Evolutionary conservation across 2,329 filamentous ascomycete genomes (phyloP).

Genomic region (Monilinia aucupariae): DNA sequence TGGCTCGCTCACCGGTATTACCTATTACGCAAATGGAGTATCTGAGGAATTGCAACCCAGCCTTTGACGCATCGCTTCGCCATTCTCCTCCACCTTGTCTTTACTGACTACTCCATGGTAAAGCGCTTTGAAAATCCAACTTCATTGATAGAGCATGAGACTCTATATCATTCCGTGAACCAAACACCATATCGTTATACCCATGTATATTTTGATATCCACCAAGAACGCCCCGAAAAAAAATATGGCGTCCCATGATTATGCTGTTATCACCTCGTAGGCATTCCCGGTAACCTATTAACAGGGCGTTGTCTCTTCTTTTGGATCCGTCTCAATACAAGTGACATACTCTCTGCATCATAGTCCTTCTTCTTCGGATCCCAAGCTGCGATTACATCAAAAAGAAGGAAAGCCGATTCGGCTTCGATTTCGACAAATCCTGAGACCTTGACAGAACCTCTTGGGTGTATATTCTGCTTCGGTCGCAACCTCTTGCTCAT

Average conservation of each 20-base stretch:
- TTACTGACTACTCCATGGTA: neutral
- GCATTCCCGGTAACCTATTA: slow-evolving; percentile 1
- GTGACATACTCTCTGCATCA: slow-evolving; percentile 34
- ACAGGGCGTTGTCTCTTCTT: slow-evolving; percentile 38
- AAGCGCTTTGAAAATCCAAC: slow-evolving; percentile 4
- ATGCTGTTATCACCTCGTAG: neutral
- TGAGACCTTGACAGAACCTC: slow-evolving; percentile 48
- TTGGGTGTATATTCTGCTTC: slow-evolving; percentile 41
- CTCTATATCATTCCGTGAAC: neutral
- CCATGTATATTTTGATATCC: neutral
- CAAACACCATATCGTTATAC: neutral
- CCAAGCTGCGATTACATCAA: slow-evolving; percentile 51
- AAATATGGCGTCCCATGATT: neutral
- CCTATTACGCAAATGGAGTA: neutral
- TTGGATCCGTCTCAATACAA: slow-evolving; percentile 43
- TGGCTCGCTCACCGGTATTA: neutral
- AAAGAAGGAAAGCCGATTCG: slow-evolving; percentile 42
- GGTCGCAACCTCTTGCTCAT: slow-evolving; percentile 43
- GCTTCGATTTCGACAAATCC: slow-evolving; percentile 51
- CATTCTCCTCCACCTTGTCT: neutral
- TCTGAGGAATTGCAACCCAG: neutral
- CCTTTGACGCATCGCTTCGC: neutral
- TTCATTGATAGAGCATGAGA: neutral
- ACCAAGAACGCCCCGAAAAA: neutral
- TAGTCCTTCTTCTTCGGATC: slow-evolving; percentile 47